Evolutionary conservation across 1,284 basidiomycete genomes (phyloP).

Genomic region (Tranzscheliella williamsii): DNA sequence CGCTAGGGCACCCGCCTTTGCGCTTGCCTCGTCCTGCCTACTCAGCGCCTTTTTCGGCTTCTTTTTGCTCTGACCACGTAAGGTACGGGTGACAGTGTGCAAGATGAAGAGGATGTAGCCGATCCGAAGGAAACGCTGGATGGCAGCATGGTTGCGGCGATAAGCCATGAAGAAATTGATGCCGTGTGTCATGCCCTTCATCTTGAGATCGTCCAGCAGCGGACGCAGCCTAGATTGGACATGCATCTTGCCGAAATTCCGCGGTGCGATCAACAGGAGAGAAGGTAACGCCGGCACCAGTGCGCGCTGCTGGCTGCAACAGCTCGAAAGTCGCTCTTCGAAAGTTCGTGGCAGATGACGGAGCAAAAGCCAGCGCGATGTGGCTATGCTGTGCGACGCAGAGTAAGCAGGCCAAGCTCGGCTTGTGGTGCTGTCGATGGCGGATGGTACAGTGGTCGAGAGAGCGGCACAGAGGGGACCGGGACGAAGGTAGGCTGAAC

Average conservation of each 20-base stretch:
- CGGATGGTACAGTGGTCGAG: too few species aligned
- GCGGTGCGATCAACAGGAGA: not conserved
- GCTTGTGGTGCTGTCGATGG: too few species aligned
- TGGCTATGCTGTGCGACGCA: too few species aligned
- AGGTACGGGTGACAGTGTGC: conserved; percentile 28
- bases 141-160: conserved; percentile 45
- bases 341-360: too few species aligned
- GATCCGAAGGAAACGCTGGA: conserved; percentile 47
- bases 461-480: too few species aligned
- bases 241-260: conserved; percentile 33
- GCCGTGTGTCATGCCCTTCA: conserved; percentile 42
- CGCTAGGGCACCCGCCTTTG: conserved; percentile 15
- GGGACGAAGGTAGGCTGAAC: too few species aligned
- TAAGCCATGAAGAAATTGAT: conserved; percentile 45
- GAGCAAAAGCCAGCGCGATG: too few species aligned
- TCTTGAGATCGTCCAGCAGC: conserved; percentile 43
- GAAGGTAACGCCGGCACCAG: too few species aligned
- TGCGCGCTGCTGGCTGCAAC: too few species aligned
- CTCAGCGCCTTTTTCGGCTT: conserved; percentile 22
- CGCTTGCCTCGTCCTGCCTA: conserved; percentile 4
- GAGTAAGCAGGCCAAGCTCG: too few species aligned
- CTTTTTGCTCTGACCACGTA: conserved; percentile 42
- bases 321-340: too few species aligned
- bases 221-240: conserved; percentile 48
- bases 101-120: conserved; percentile 47